Evolutionary conservation across 2,329 filamentous ascomycete genomes (phyloP).

Genomic region (Seiridium unicorne): DNA sequence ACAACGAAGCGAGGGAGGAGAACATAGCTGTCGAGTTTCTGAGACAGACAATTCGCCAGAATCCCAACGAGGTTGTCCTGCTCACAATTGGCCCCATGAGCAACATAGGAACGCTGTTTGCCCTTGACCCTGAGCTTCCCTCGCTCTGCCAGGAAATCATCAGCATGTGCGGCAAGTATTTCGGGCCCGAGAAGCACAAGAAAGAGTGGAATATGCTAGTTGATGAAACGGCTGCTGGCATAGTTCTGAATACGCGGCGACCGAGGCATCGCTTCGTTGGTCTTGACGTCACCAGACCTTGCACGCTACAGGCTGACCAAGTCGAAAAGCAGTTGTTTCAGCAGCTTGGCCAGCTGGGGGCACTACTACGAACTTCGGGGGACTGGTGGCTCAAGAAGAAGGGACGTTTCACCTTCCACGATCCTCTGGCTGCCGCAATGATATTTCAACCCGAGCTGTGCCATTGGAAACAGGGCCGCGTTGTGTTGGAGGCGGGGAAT

Average conservation of each 20-base stretch:
- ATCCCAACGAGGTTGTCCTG: conserved; percentile 9
- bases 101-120: conserved; percentile 9
- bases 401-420: conserved; percentile 7
- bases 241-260: conserved; percentile 1
- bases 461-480: conserved; percentile 4
- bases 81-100: conserved; percentile 10
- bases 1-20: not conserved
- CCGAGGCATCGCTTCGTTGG: conserved; percentile 9
- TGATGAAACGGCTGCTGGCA: conserved; percentile 9
- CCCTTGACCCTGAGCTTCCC: conserved; percentile 8
- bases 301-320: not conserved
- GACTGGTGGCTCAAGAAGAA: conserved; percentile 4
- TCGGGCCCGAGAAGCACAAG: not conserved
- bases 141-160: conserved; percentile 5
- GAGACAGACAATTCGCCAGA: conserved; percentile 3
- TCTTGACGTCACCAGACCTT: conserved; percentile 9
- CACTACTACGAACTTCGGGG: not conserved
- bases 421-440: conserved; percentile 9
- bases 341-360: not conserved
- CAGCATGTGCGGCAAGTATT: conserved; percentile 10
- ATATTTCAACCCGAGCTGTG: conserved; percentile 10
- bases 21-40: conserved; percentile 11
- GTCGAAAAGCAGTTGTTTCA: not conserved
- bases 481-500: not conserved
- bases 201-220: conserved; percentile 9